phyloP scores from a whole-genome alignment of 2,329 filamentous ascomycete genomes.

The Penicillium occitanis region DNA sequence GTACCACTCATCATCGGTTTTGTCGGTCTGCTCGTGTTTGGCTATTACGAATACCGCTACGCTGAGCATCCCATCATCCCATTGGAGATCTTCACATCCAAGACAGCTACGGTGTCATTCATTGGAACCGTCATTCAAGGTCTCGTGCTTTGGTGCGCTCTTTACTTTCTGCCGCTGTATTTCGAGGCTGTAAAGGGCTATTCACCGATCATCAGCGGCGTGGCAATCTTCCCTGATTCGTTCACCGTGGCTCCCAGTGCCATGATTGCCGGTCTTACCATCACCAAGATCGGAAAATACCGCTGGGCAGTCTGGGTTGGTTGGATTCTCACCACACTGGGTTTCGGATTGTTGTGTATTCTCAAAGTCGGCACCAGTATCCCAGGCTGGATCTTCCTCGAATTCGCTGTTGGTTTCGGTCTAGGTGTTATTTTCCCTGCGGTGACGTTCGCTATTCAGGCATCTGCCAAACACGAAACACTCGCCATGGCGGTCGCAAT shows the following conservation, averaged over 20 bases:
- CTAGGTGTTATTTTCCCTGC: slow-evolving; percentile 65
- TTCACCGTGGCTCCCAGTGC: slow-evolving; percentile 64
- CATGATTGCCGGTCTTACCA: slow-evolving; percentile 49
- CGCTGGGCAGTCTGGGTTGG: slow-evolving; percentile 62
- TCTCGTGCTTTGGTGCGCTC: slow-evolving; percentile 38
- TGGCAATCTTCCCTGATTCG: slow-evolving; percentile 60
- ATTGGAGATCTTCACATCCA: slow-evolving; percentile 46
- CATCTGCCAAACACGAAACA: slow-evolving; percentile 56
- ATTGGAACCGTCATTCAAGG: slow-evolving; percentile 41
- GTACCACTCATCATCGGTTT: slow-evolving; percentile 33
- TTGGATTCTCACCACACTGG: slow-evolving; percentile 60
- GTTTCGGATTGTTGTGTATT: slow-evolving; percentile 52
- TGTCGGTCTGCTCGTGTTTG: slow-evolving; percentile 28
- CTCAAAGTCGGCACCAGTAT: slow-evolving; percentile 12
- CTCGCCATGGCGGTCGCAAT: slow-evolving; percentile 63
- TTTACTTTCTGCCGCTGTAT: slow-evolving; percentile 49
- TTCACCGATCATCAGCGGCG: slow-evolving; percentile 52
- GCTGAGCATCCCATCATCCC: slow-evolving; percentile 42
- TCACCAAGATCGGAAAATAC: slow-evolving; percentile 59
- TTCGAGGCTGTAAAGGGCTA: slow-evolving; percentile 45
- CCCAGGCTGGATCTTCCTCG: slow-evolving; percentile 60
- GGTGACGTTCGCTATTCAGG: slow-evolving; percentile 65
- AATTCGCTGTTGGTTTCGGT: slow-evolving; percentile 59
- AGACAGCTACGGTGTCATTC: slow-evolving; percentile 37
- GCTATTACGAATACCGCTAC: slow-evolving; percentile 22